These are phyloP conservation scores for Aspergillus sclerotiicarbonarius DNA, from an alignment of 495 filamentous ascomycete species.

Conservation along the genomic window DNA sequence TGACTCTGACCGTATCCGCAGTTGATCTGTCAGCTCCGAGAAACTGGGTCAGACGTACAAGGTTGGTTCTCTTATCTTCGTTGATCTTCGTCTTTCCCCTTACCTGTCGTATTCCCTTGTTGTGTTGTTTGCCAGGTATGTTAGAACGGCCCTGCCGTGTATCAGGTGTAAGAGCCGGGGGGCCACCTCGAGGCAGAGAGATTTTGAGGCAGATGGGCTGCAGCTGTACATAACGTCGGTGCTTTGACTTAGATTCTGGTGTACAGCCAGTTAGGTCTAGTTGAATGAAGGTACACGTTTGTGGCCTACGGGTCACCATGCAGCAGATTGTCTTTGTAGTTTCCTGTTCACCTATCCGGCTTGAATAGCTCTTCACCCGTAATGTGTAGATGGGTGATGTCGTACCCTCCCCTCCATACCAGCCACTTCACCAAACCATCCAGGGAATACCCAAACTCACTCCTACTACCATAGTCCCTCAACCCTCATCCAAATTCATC, in stretches of 20 bases:
- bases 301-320: constrained; percentile 25
- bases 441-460: too few relatives aligned
- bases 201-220: constrained; percentile 8
- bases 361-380: too few relatives aligned
- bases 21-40: constrained; percentile 24
- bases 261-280: constrained; percentile 21
- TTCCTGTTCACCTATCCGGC: too few relatives aligned
- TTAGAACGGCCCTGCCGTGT: constrained; percentile 1
- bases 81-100: constrained; percentile 15
- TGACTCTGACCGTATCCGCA: constrained; percentile 21
- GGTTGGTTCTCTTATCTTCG: constrained; percentile 38
- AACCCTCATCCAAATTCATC: too few relatives aligned
- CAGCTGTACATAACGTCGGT: constrained; percentile 23
- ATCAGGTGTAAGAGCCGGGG: not conserved
- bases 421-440: too few relatives aligned
- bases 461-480: too few relatives aligned
- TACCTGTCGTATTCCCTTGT: constrained; percentile 20
- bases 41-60: constrained; percentile 27
- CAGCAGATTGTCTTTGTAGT: too few relatives aligned
- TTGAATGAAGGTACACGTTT: constrained; percentile 21
- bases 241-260: constrained; percentile 15
- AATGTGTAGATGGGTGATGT: too few relatives aligned
- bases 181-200: constrained; percentile 3
- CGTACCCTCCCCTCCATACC: too few relatives aligned
- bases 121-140: constrained; percentile 10